Base-by-base conservation (phyloP, 352 stramenopile genomes). In the Pythium sp. region DNA sequence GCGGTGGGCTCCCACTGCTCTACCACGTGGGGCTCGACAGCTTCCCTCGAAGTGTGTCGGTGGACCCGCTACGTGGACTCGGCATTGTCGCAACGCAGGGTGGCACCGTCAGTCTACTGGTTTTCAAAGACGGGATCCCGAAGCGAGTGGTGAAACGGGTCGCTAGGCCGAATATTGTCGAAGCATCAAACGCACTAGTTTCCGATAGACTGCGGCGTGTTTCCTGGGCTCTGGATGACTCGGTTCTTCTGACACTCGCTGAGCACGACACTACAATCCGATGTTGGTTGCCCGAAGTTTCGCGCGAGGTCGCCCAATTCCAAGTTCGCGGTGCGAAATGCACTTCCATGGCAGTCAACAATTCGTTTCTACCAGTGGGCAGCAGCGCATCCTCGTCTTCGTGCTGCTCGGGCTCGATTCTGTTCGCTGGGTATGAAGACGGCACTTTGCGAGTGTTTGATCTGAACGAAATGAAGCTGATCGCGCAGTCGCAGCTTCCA, bases 371-470 rank as follows among this genome's bases (percentile, higher is more conserved):
- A 7, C 22, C 47, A 22, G 24, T 22, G 14, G 32, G 18, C 12
- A 24, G n/a, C 12, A 43, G 18, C 38, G 15, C 38, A 46, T 20
- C 38, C 2, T 53, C 56, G n/a, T 22, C 56, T 4, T 22, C 58
- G 18, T 24, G 15, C 30, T n/a, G n/a, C 22, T 24, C 53, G 11
- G 65, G 69, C 22, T 74, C 77, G 2, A 67, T 78, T 26, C 47
- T 86, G 5, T 66, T 89, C 62, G 77, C 74, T 36, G 79, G 73
- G 11, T 90, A 87, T 32, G 70, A 72, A 18, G 79, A 92, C 61
- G 72, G 77, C 11, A 79, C 71, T 4, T 22, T 92, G 12, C 76
- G 84, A 0, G 55, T 90, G 1, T 84, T 91, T 58, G 71, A 92
- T 71, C 43, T 92, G 14, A 63, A 59, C 7, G 65, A 76, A 15